Percentiles rank a stretch among this genome's conserved stretches.
These are phyloP conservation scores for Hypoxylon sp. DNA, from an alignment of 2,329 filamentous ascomycete genomes.

Conservation along the genomic window DNA sequence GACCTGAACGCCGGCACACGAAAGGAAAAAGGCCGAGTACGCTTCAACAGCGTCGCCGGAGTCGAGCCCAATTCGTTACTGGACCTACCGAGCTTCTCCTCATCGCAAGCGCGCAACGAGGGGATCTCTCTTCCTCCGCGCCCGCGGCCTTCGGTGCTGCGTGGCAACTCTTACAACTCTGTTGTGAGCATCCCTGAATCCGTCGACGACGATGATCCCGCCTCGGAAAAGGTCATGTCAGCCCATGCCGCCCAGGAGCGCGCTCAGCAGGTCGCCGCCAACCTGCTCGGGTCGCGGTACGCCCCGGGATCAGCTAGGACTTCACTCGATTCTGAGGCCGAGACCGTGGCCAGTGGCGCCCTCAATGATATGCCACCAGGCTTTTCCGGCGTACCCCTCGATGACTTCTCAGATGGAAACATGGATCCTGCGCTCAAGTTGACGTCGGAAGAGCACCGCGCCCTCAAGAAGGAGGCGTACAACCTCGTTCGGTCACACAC, in stretches of 20 bases:
- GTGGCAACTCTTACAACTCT: constrained; percentile 52
- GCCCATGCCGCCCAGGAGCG: constrained; percentile 55
- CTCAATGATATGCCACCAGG: constrained; percentile 36
- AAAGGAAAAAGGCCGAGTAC: constrained; percentile 57
- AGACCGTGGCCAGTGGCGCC: constrained; percentile 42
- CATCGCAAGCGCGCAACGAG: constrained; percentile 23
- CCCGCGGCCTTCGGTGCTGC: constrained; percentile 53
- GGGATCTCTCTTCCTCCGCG: constrained; percentile 34
- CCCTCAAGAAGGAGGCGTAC: constrained; percentile 50
- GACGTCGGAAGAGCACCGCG: constrained; percentile 38
- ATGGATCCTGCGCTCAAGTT: constrained; percentile 20
- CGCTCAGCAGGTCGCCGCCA: constrained; percentile 53
- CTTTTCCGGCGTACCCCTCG: constrained; percentile 46
- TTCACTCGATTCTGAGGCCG: constrained; percentile 51
- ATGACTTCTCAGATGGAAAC: constrained; percentile 40
- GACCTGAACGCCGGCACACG: constrained; percentile 37
- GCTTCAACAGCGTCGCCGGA: constrained; percentile 57
- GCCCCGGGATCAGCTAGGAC: constrained; percentile 46
- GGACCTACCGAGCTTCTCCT: constrained; percentile 26
- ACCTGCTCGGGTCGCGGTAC: constrained; percentile 49
- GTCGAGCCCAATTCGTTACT: constrained; percentile 40
- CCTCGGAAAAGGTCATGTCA: constrained; percentile 43
- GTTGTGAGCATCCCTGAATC: constrained; percentile 45
- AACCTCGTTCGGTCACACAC: constrained; percentile 56
- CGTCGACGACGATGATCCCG: constrained; percentile 36